Base-by-base conservation (phyloP, 495 filamentous ascomycete genomes). In the Aspergillus diversus region DNA sequence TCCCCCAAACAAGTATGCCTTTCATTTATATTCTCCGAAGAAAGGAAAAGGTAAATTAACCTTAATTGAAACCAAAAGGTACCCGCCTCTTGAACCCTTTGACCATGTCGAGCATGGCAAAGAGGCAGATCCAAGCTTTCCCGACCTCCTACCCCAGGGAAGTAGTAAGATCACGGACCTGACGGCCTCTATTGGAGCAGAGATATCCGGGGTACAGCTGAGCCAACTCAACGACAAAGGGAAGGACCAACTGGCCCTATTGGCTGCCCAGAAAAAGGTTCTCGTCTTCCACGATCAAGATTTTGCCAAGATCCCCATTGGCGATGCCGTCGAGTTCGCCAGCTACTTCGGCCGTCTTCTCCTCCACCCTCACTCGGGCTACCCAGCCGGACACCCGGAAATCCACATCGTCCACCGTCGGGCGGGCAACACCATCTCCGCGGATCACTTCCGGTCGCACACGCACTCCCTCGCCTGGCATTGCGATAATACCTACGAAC, bases 401-500 rank as follows among this genome's bases (percentile, higher is more conserved):
- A 70, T 89, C 52, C 85, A 88, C 61, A 78, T 89, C 4, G 83
- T 87, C 16, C 81, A 87, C 70, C 80, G 84, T 1, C 80, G 81
- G n/a, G 82, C 80, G 17, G 80, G 81, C 15, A 81, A 85, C 48
- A 73, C 69, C 35, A 75, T 72, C 7, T 74, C 75, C 33, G 66
- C 74, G 32, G 73, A 75, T 53, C 85, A 83, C 72, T 78, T 86
- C 39, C 72, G 76, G 39, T 75, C 78, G 54, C 80, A 80, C 49
- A 84, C 81, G 12, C 86, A 84, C 64, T 81, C 81, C 12, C 77
- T 85, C 5, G 78, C 80, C 35, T 89, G 87, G 87, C 87, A 90
- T 69, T 83, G 82, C 4, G 87, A 90, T 55, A 79, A 86, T n/a
- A 83, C 83, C 5, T 88, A 84, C 58, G 86, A 89, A 67, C 76